A percentile compares a stretch with the other conserved stretches of the same genome.
Conservation (phyloP, 306 rosid species). For the Cotoneaster glaucophyllus region DNA sequence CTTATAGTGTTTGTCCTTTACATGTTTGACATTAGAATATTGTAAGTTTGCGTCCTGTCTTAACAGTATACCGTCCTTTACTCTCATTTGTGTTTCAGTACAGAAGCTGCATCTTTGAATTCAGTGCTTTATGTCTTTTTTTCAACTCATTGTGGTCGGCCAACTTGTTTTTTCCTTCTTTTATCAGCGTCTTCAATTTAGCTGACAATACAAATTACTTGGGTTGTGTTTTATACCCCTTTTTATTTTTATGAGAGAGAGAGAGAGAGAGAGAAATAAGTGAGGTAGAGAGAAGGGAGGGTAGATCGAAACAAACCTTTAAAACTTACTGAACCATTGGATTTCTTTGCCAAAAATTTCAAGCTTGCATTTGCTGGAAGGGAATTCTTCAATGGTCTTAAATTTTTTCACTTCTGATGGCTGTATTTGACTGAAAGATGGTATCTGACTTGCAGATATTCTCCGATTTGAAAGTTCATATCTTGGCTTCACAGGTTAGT, state of each 20-base stretch:
- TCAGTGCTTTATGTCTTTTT: not conserved
- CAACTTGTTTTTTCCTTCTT: not conserved
- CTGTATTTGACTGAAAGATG: not conserved
- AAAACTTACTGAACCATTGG: not conserved
- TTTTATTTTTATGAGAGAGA: not conserved
- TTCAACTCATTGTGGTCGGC: not conserved
- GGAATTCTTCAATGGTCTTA: not conserved
- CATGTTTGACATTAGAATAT: not conserved
- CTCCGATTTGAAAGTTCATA: constrained; percentile 48
- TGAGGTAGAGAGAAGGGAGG: not conserved
- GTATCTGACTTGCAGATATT: constrained; percentile 36
- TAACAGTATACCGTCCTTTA: not conserved
- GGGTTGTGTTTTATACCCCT: not conserved
- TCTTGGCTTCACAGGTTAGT: constrained; percentile 53
- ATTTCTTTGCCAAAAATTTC: not conserved
- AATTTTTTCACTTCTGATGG: not conserved
- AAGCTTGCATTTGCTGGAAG: not conserved
- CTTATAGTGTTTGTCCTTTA: not conserved
- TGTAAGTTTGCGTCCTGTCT: not conserved
- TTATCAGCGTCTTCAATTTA: not conserved
- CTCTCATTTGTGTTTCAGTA: not conserved
- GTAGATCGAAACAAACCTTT: not conserved
- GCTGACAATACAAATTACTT: not conserved
- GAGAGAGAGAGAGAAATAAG: not conserved
- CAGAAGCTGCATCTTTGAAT: not conserved